phyloP scores from a whole-genome alignment of 2,329 filamentous ascomycete species.

The Aspergillaceae sp. region DNA sequence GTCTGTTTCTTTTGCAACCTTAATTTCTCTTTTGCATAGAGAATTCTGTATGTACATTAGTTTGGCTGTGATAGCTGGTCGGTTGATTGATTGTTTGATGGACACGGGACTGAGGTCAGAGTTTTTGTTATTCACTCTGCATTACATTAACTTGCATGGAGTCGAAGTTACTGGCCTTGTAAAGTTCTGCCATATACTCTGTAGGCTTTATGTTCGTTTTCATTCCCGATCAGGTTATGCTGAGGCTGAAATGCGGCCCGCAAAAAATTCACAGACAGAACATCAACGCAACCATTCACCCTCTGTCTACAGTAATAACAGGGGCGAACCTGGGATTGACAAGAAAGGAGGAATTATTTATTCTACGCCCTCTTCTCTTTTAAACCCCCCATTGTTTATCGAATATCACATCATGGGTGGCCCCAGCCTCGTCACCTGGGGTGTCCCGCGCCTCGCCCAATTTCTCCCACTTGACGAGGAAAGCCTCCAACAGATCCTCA shows the following conservation, averaged over 20 bases:
- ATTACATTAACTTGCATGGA: neutral
- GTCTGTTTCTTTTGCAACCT: slow-evolving; percentile 7
- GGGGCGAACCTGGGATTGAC: neutral
- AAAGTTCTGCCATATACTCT: too few relatives aligned
- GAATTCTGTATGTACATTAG: slow-evolving; percentile 14
- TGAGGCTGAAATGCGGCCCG: slow-evolving; percentile 7
- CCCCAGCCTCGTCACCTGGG: slow-evolving; percentile 43
- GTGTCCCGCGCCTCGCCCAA: slow-evolving; percentile 62
- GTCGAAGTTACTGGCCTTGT: neutral
- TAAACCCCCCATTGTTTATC: slow-evolving; percentile 5
- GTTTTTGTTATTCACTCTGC: neutral
- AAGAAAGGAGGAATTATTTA: neutral
- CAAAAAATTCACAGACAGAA: neutral
- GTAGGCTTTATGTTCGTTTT: neutral
- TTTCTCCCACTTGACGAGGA: slow-evolving; percentile 78
- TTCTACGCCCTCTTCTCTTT: neutral
- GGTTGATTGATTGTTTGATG: slow-evolving; percentile 1
- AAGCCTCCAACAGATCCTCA: slow-evolving; percentile 73
- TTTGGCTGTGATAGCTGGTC: slow-evolving; percentile 4
- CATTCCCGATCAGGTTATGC: slow-evolving; percentile 13
- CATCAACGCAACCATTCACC: neutral
- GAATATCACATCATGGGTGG: slow-evolving; percentile 19
- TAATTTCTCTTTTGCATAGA: slow-evolving; percentile 6
- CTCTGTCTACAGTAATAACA: too few relatives aligned
- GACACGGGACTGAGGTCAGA: neutral